Evolutionary conservation across 495 filamentous ascomycete species (phyloP).

Genomic region (Penicillium bialowiezense): DNA sequence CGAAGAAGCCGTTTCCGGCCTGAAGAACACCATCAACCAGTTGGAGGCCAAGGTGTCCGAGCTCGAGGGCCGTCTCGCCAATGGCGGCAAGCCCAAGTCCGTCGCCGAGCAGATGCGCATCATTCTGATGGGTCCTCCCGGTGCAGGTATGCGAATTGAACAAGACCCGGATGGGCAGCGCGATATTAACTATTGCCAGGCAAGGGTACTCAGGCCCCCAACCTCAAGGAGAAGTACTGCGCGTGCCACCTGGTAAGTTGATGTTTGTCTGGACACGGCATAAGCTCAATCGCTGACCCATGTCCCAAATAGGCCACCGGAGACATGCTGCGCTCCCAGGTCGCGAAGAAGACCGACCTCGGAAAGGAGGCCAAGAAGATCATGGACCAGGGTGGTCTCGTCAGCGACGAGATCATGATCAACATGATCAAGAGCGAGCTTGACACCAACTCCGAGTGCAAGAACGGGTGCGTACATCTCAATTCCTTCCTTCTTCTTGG

Average conservation of each 20-base stretch:
- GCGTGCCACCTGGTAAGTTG: conserved; percentile 88
- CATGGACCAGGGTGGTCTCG: conserved; percentile 96
- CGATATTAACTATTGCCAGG: conserved; percentile 52
- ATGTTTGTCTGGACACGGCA: conserved; percentile 3
- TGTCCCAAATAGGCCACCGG: conserved; percentile 73
- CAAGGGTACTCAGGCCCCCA: conserved; percentile 98
- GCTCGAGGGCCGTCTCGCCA: conserved; percentile 63
- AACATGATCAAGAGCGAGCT: conserved; percentile 99
- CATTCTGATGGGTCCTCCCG: conserved; percentile 96
- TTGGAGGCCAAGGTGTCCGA: conserved; percentile 81
- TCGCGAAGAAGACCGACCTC: conserved; percentile 94
- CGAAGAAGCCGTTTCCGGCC: conserved; percentile 67
- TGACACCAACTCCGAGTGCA: conserved; percentile 90
- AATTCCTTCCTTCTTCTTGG: no score
- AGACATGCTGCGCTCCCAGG: conserved; percentile 98
- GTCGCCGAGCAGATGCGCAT: conserved; percentile 70
- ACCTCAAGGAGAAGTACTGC: conserved; percentile 95
- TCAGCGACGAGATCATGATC: conserved; percentile 98
- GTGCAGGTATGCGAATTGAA: conserved; percentile 67
- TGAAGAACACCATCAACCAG: conserved; percentile 74
- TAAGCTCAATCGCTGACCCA: conserved; percentile 6
- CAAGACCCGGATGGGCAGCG: conserved; percentile 15
- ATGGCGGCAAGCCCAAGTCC: conserved; percentile 50
- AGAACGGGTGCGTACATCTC: conserved; percentile 64
- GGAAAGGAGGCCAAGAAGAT: conserved; percentile 99